Evolutionary conservation across 106 monocot species (phyloP).

Genomic region (Platanthera guangdongensis): DNA sequence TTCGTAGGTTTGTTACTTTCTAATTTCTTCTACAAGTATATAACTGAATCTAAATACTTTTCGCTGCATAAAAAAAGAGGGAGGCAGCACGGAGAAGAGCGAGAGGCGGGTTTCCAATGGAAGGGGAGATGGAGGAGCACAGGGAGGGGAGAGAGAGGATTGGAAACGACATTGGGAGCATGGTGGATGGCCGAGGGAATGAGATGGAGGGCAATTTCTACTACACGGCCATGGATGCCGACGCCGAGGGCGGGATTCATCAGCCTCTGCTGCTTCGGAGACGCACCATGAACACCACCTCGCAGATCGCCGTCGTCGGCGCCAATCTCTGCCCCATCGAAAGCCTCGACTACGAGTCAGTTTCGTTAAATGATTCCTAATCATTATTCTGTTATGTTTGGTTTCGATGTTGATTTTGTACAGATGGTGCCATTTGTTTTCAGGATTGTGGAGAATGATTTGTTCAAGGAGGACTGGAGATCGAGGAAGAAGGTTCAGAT

Average conservation of each 20-base stretch:
- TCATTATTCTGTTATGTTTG: neutral
- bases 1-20: too few relatives aligned
- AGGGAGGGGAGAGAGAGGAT: neutral
- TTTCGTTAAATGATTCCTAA: neutral
- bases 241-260: constrained; percentile 15
- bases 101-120: neutral
- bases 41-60: too few relatives aligned
- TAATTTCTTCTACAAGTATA: too few relatives aligned
- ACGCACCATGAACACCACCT: constrained; percentile 64
- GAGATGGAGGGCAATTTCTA: constrained; percentile 2
- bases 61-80: neutral
- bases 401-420: constrained; percentile 1
- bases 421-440: neutral
- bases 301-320: constrained; percentile 77
- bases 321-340: constrained; percentile 74
- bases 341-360: constrained; percentile 87
- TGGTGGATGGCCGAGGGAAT: constrained; percentile 3
- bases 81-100: neutral
- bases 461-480: constrained; percentile 76
- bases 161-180: constrained; percentile 13
- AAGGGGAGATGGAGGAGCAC: neutral
- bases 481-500: constrained; percentile 62
- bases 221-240: neutral
- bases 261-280: constrained; percentile 35
- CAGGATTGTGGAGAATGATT: constrained; percentile 77